phyloP scores from a whole-genome alignment of 2,329 filamentous ascomycete species.

The Talaromyces amestolkiae region DNA sequence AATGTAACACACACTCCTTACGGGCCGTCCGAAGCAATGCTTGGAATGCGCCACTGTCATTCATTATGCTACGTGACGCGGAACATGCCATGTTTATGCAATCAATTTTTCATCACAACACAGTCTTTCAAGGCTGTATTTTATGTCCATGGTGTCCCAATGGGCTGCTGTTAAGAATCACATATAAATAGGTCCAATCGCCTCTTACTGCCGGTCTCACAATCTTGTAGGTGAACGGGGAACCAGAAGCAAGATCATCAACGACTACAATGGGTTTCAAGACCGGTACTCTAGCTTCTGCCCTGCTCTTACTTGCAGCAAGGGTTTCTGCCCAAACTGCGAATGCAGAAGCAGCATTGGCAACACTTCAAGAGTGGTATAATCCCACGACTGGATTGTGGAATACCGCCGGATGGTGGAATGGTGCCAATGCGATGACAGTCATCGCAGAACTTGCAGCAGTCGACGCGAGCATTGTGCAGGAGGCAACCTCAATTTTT shows the following conservation, averaged over 20 bases:
- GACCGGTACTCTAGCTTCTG: neutral
- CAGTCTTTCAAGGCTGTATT: too few relatives aligned
- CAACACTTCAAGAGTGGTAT: conserved; percentile 18
- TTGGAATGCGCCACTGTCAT: neutral
- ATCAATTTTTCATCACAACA: neutral
- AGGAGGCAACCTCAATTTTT: conserved; percentile 10
- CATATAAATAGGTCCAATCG: neutral
- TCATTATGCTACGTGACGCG: conserved; percentile 1
- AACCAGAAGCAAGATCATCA: neutral
- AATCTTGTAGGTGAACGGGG: neutral
- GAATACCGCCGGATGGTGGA: conserved; percentile 19
- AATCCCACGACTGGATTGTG: conserved; percentile 10
- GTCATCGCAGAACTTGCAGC: conserved; percentile 17
- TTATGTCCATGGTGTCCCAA: neutral
- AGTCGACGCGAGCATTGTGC: conserved; percentile 13
- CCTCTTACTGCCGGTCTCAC: neutral
- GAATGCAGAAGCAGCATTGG: conserved; percentile 6
- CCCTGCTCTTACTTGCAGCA: conserved; percentile 1
- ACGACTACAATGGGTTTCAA: neutral
- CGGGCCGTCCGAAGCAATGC: neutral
- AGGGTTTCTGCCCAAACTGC: neutral
- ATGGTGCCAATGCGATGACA: conserved; percentile 18
- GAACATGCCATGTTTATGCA: neutral
- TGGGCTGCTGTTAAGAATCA: neutral
- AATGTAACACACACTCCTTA: conserved; percentile 11